Conservation (phyloP, 257 asterid genomes). For the Buddleja alternifolia region DNA sequence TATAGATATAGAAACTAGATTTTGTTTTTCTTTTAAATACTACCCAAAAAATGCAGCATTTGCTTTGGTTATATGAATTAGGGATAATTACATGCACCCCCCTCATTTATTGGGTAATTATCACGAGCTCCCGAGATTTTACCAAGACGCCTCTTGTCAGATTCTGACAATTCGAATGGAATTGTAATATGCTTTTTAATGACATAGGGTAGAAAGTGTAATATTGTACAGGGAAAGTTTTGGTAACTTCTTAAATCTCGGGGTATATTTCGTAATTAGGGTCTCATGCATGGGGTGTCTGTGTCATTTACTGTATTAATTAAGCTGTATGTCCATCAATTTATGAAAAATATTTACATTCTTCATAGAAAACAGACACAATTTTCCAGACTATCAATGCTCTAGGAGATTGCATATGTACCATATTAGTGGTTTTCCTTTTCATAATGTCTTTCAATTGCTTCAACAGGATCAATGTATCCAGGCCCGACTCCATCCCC, state of each 20-base stretch:
- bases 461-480: slow-evolving; percentile 45
- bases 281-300: no score
- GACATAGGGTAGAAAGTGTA: no score
- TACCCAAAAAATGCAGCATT: slow-evolving; percentile 1
- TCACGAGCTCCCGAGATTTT: no score
- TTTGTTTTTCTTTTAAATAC: background rate
- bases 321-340: background rate
- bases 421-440: background rate
- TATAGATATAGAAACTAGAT: background rate
- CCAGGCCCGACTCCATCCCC: slow-evolving; percentile 36
- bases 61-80: background rate
- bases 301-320: background rate
- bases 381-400: background rate
- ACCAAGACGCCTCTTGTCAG: no score
- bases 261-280: no score
- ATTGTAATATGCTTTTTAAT: no score
- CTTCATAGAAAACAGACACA: background rate
- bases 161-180: no score
- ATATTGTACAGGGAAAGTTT: no score
- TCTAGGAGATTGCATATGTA: slow-evolving; percentile 1
- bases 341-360: background rate
- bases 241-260: no score
- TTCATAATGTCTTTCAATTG: slow-evolving; percentile 4
- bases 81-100: no score
- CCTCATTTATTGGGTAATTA: no score